phyloP scores from a whole-genome alignment of 768 basidiomycete species.

The Butyriboletus loyo region DNA sequence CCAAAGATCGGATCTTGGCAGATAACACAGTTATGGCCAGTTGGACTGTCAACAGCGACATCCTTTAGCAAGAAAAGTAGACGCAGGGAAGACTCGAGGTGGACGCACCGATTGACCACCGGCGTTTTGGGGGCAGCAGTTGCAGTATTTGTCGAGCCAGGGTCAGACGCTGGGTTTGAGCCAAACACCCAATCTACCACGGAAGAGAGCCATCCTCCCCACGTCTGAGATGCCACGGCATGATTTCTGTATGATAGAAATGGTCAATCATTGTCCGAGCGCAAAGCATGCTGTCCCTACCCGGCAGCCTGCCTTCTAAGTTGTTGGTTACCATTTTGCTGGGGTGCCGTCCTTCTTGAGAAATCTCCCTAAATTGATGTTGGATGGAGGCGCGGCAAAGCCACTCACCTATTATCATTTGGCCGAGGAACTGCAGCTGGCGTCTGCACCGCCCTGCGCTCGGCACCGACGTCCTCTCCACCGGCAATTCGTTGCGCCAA shows the following conservation, averaged over 20 bases:
- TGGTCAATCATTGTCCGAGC: neutral
- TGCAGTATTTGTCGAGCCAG: neutral
- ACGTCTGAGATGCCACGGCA: conserved; percentile 1
- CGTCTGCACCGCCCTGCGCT: neutral
- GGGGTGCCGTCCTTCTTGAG: conserved; percentile 1
- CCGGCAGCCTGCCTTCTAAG: neutral
- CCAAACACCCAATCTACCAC: conserved; percentile 1
- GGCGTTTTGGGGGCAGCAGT: neutral
- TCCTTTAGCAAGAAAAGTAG: neutral
- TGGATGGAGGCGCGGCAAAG: neutral
- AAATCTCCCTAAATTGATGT: neutral
- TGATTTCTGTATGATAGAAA: neutral
- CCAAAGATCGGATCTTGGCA: conserved; percentile 34
- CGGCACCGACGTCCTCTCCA: conserved; percentile 3
- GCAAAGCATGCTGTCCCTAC: conserved; percentile 3
- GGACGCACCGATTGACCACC: conserved; percentile 13
- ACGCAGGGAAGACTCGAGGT: neutral
- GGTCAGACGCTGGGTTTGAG: too few relatives aligned
- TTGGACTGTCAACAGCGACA: conserved; percentile 1
- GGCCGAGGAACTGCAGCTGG: neutral
- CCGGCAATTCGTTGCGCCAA: conserved; percentile 20
- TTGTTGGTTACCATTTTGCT: neutral
- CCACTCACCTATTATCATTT: neutral
- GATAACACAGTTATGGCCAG: conserved; percentile 33
- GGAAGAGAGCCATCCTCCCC: conserved; percentile 21